phyloP scores from a whole-genome alignment of 495 filamentous ascomycete genomes.

The Copromyces sp. region DNA sequence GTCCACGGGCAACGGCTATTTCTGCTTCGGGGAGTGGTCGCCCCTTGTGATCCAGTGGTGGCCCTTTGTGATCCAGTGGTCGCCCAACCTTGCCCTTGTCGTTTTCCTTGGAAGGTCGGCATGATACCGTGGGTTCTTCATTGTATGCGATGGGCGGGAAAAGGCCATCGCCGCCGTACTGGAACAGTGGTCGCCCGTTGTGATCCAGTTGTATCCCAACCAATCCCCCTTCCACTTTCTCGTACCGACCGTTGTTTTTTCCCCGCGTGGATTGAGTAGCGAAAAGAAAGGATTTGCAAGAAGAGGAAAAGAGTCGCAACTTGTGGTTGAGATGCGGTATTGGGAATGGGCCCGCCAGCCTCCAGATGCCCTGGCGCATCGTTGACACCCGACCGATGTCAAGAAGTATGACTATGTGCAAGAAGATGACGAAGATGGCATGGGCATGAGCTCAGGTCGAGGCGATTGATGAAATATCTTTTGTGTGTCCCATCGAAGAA shows the following conservation, averaged over 20 bases:
- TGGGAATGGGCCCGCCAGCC: background rate
- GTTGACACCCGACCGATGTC: background rate
- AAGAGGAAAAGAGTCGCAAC: background rate
- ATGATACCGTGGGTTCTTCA: too few relatives aligned
- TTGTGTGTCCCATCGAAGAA: background rate
- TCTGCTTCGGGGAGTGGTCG: background rate
- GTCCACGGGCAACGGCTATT: background rate
- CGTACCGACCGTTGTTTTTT: too few relatives aligned
- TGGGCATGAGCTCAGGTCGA: background rate
- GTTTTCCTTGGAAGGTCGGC: background rate
- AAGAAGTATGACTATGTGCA: background rate
- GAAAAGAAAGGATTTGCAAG: background rate
- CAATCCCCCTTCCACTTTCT: too few relatives aligned
- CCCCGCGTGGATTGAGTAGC: too few relatives aligned
- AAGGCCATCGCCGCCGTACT: too few relatives aligned
- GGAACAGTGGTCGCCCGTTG: too few relatives aligned
- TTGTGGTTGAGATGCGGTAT: background rate
- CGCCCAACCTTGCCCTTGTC: background rate
- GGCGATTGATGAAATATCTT: background rate
- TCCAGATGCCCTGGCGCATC: background rate
- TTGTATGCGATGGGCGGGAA: too few relatives aligned
- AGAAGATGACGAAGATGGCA: background rate
- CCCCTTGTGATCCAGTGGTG: too few relatives aligned
- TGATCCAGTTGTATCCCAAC: too few relatives aligned
- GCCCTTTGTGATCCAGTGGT: slow-evolving; percentile 1